Conservation (phyloP, 2,329 filamentous ascomycete species). For the Aureobasidium namibiae region DNA sequence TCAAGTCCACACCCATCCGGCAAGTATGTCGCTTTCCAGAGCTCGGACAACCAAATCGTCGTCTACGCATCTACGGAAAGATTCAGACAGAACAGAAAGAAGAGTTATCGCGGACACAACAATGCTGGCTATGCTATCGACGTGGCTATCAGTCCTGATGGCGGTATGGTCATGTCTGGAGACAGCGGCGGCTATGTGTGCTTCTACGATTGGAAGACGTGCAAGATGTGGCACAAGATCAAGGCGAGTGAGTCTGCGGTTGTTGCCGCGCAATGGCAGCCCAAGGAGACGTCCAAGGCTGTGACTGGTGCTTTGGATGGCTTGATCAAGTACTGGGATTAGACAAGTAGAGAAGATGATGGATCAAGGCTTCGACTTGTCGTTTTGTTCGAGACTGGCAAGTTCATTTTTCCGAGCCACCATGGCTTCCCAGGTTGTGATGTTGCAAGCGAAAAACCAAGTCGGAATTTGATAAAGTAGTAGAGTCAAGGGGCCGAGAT, state of each 20-base stretch:
- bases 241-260: constrained; percentile 74
- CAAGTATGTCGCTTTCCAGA: constrained; percentile 92
- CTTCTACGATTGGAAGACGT: constrained; percentile 99
- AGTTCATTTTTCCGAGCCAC: neutral
- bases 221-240: constrained; percentile 98
- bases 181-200: constrained; percentile 84
- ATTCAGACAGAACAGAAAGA: constrained; percentile 95
- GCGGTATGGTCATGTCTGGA: constrained; percentile 79
- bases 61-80: constrained; percentile 93
- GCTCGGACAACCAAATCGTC: constrained; percentile 89
- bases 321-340: constrained; percentile 90
- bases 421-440: neutral
- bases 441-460: neutral
- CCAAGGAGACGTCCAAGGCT: constrained; percentile 93
- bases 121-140: constrained; percentile 91
- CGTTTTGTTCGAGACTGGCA: neutral
- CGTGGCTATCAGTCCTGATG: constrained; percentile 79
- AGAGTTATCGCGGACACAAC: constrained; percentile 92
- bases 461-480: neutral
- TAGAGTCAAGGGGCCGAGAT: too few relatives aligned
- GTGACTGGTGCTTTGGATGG: constrained; percentile 86
- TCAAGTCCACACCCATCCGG: constrained; percentile 76
- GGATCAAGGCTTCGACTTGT: neutral
- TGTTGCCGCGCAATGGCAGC: constrained; percentile 89
- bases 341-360: neutral